A percentile compares a stretch with the other conserved stretches of the same genome.
Evolutionary conservation across 306 rosid genomes (phyloP).

Genomic region (Erythrophleum fordii): DNA sequence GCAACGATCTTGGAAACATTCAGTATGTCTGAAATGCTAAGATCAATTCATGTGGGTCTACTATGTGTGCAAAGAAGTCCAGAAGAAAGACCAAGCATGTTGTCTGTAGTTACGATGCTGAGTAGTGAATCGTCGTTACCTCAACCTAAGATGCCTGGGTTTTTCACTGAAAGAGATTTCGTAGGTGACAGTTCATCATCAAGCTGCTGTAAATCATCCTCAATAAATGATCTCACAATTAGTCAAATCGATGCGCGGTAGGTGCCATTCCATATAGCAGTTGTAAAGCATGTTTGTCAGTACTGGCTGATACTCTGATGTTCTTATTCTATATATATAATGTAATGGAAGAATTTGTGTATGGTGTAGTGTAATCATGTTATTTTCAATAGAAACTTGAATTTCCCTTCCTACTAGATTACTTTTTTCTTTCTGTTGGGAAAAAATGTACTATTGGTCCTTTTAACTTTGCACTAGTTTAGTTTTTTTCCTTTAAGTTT

Average conservation of each 20-base stretch:
- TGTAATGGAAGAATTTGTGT: background rate
- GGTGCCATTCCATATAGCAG: background rate
- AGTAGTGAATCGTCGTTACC: constrained; percentile 42
- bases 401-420: too few species aligned
- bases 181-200: constrained; percentile 5
- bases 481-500: too few species aligned
- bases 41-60: constrained; percentile 49
- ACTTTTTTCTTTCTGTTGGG: too few species aligned
- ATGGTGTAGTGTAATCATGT: too few species aligned
- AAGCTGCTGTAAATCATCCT: background rate
- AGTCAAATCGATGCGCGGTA: background rate
- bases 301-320: background rate
- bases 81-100: constrained; percentile 60
- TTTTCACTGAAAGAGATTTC: constrained; percentile 13
- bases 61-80: constrained; percentile 51
- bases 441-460: too few species aligned
- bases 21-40: constrained; percentile 34
- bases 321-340: background rate
- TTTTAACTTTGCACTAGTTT: too few species aligned
- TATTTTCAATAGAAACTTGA: too few species aligned
- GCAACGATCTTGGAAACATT: background rate
- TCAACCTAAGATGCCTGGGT: constrained; percentile 52
- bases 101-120: constrained; percentile 51
- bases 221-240: constrained; percentile 1
- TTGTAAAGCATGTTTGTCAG: background rate